phyloP scores from a whole-genome alignment of 495 filamentous ascomycete species.

The Aspergillus incahuasiensis region DNA sequence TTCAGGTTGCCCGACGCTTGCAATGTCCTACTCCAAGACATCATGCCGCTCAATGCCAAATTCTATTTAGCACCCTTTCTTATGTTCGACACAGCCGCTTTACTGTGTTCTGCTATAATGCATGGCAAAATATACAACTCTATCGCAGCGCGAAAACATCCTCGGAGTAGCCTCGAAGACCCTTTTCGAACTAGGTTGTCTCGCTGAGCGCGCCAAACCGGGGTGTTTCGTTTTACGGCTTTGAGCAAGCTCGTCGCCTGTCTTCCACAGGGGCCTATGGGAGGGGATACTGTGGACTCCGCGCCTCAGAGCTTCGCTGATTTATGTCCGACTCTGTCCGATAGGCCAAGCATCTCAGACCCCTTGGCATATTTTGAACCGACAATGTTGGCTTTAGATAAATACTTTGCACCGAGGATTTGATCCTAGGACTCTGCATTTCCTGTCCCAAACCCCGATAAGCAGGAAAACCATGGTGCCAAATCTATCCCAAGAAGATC shows the following conservation, averaged over 20 bases:
- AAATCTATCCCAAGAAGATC: conserved; percentile 21
- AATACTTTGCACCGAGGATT: conserved; percentile 1
- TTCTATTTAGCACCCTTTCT: conserved; percentile 51
- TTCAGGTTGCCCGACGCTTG: conserved; percentile 39
- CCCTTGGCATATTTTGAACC: neutral
- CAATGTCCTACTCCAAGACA: conserved; percentile 35
- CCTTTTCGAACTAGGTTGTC: conserved; percentile 33
- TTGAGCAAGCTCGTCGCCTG: conserved; percentile 19
- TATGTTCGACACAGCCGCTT: conserved; percentile 47
- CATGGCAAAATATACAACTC: conserved; percentile 39
- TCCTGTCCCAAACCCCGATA: conserved; percentile 5
- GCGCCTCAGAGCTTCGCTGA: conserved; percentile 1
- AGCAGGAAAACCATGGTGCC: neutral
- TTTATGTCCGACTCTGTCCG: conserved; percentile 1
- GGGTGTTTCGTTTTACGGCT: conserved; percentile 21
- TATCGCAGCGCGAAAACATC: conserved; percentile 39
- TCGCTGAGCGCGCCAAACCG: conserved; percentile 30
- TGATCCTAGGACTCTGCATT: conserved; percentile 8
- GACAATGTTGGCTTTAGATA: neutral
- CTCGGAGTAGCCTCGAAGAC: conserved; percentile 35
- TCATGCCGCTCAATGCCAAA: conserved; percentile 41
- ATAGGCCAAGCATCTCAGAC: neutral
- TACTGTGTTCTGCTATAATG: conserved; percentile 47
- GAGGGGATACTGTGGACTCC: neutral
- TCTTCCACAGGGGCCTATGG: conserved; percentile 8